phyloP scores from a whole-genome alignment of 108 stramenopile genomes.

The Parmales sp. region DNA sequence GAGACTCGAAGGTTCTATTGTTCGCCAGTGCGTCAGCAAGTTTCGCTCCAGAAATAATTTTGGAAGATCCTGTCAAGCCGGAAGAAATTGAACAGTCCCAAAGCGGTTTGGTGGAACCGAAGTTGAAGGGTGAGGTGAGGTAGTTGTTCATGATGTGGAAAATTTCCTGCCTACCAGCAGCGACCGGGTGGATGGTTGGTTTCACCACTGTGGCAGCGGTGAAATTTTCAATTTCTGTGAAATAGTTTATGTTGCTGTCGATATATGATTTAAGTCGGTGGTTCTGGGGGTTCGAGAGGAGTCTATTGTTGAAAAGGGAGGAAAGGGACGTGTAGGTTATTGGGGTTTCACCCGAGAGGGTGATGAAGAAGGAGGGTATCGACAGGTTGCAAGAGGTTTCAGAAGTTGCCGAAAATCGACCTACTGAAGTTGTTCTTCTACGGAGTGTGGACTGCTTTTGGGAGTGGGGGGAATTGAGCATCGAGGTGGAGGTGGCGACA shows the following conservation, averaged over 20 bases:
- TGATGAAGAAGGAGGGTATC: constrained; percentile 56
- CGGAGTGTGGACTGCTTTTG: too few species aligned
- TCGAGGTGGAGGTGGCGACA: too few species aligned
- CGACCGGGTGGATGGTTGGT: background rate
- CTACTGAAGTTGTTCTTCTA: constrained; percentile 60
- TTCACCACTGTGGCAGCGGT: background rate
- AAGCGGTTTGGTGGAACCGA: background rate
- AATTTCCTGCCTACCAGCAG: background rate
- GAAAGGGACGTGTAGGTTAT: background rate
- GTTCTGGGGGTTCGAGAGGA: background rate
- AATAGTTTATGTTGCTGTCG: background rate
- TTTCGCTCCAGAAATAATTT: background rate
- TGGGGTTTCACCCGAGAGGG: constrained; percentile 19
- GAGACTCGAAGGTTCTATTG: constrained; percentile 18
- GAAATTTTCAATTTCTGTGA: background rate
- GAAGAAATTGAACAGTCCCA: background rate
- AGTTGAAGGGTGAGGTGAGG: too few species aligned
- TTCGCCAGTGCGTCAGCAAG: too few species aligned
- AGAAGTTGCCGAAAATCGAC: constrained; percentile 57
- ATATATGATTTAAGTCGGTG: background rate
- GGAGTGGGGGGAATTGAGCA: too few species aligned
- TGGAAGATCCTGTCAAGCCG: background rate
- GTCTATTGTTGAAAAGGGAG: background rate
- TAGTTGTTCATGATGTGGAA: background rate
- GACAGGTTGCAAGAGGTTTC: constrained; percentile 56